Evolutionary conservation across 495 filamentous ascomycete species (phyloP), one percentile per base, ranked within the genome.

Genomic region (Aspergillus sparsus): DNA sequence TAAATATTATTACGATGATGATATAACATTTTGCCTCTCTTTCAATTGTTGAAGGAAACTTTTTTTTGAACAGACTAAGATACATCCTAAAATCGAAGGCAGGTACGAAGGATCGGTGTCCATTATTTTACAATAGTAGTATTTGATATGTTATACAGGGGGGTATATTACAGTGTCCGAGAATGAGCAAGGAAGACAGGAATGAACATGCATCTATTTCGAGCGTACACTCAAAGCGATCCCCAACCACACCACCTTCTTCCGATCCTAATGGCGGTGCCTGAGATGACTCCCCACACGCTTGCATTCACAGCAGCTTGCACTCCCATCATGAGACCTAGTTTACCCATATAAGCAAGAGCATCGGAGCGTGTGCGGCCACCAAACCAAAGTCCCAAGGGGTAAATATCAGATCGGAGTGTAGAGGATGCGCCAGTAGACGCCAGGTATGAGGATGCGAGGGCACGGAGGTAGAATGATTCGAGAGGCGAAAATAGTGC

Each of bases 221-320:
- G 21, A 27, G 21, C 21, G 21, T 32, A 34, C 10, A 32, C 12
- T 70, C 62, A 81, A 36, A 80, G 51, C 36, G 62, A 73, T 32
- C 80, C 78, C 80, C 80, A 82, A 1, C 71, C 71, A 62, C 77
- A 82, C 46, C 72, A 76, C 32, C 62, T 78, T 52, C 68, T 74
- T 6, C 81, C 81, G 55, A 77, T 71, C 45, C 69, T 75, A 63
- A 79, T 79, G 1, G 76, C 77, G 5, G 73, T 66, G 8, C 74
- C 70, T 0, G 77, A 76, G 15, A 76, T 58, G 37, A 78, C 60
- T 7, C 80, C 73, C 77, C 80, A 81, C 32, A 81, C 68, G 7
- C 70, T 71, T 1, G 73, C 71, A 57, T 77, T 74, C 16, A 81
- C 57, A 6, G 72, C 77, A 59, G 73, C 64, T 49, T 83, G 78